Conservation (phyloP, 768 basidiomycete species). For the Roridomyces roridus region DNA sequence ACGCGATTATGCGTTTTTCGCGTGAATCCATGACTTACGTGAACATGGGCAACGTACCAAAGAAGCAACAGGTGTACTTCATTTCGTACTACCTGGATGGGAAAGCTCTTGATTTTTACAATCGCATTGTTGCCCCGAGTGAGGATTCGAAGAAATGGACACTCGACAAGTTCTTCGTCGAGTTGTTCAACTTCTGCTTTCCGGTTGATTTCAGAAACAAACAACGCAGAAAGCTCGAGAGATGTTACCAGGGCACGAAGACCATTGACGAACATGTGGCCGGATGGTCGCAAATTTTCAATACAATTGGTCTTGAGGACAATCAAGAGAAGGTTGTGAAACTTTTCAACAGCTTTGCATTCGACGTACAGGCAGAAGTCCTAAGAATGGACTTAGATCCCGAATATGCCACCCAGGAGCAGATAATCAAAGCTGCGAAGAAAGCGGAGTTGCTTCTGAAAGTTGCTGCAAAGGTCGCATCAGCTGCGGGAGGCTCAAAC, state of each 20-base stretch:
- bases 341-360: constrained; percentile 30
- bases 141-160: constrained; percentile 28
- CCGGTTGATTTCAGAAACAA: constrained; percentile 30
- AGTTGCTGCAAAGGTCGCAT: too few species aligned
- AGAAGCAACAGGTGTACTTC: constrained; percentile 23
- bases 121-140: constrained; percentile 22
- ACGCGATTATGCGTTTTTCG: constrained; percentile 31
- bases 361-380: constrained; percentile 25
- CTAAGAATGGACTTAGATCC: constrained; percentile 25
- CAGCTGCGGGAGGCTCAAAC: not conserved
- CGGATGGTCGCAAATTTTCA: constrained; percentile 26
- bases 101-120: constrained; percentile 36
- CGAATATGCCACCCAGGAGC: constrained; percentile 2
- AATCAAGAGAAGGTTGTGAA: constrained; percentile 25
- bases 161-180: constrained; percentile 35
- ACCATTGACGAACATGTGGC: constrained; percentile 29
- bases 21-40: constrained; percentile 28
- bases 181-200: constrained; percentile 44
- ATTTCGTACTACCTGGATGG: constrained; percentile 35
- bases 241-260: not conserved
- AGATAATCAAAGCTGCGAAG: constrained; percentile 34
- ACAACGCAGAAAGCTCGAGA: not conserved
- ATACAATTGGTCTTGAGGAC: constrained; percentile 25
- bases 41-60: constrained; percentile 22
- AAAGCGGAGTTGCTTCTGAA: not conserved